These are phyloP conservation scores for Paulownia fortunei DNA, from an alignment of 257 asterid genomes.

Conservation along the genomic window DNA sequence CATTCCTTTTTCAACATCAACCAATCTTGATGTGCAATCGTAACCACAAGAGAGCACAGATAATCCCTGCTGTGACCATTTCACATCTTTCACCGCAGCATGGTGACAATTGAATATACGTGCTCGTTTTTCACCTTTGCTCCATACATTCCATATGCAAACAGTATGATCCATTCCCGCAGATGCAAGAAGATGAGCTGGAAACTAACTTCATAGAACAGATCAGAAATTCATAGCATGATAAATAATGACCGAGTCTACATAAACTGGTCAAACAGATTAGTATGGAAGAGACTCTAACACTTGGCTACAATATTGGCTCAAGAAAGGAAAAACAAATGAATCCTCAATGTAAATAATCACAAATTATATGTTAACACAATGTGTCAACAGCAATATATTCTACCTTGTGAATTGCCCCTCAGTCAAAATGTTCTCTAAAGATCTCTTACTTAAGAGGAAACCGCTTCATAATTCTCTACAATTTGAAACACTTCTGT, in stretches of 20 bases:
- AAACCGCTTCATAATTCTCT: not conserved
- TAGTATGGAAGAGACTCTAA: not conserved
- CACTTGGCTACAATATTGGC: not conserved
- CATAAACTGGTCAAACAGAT: constrained; percentile 19
- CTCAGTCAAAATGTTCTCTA: not conserved
- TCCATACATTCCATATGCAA: constrained; percentile 91
- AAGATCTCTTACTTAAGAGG: not conserved
- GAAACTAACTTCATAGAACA: constrained; percentile 46
- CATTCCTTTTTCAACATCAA: constrained; percentile 75
- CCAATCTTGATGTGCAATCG: constrained; percentile 83
- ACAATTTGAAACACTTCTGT: not conserved
- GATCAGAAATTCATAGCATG: constrained; percentile 48
- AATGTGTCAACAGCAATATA: not conserved
- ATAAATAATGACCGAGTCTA: not conserved
- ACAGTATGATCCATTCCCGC: constrained; percentile 87
- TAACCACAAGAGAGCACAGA: constrained; percentile 90
- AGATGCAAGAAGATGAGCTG: constrained; percentile 97
- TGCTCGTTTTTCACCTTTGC: constrained; percentile 65
- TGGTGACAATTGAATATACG: constrained; percentile 56
- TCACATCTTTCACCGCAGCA: constrained; percentile 88
- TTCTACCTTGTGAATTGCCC: not conserved
- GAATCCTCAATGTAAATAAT: constrained; percentile 13
- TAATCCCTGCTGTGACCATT: constrained; percentile 83
- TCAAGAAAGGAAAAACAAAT: not conserved
- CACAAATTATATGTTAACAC: not conserved